Evolutionary conservation across 306 rosid genomes (phyloP).

Genomic region (Prunus padus): DNA sequence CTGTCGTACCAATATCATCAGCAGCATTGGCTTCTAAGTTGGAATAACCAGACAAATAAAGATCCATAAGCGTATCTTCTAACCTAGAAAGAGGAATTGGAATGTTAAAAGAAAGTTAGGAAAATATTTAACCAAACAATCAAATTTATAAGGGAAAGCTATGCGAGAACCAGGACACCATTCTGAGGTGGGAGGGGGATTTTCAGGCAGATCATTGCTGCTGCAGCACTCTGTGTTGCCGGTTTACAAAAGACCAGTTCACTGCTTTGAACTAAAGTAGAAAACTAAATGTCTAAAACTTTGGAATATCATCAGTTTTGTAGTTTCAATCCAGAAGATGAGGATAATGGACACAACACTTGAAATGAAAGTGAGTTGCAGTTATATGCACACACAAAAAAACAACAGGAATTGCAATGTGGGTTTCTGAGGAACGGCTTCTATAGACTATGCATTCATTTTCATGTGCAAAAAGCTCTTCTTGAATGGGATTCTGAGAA

Average conservation of each 20-base stretch:
- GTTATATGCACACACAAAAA: background rate
- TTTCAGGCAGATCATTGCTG: slow-evolving; percentile 45
- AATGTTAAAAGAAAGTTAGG: background rate
- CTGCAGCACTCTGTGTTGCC: slow-evolving; percentile 35
- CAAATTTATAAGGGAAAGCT: background rate
- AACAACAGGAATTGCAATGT: background rate
- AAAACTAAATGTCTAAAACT: background rate
- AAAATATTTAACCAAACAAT: background rate
- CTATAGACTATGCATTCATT: background rate
- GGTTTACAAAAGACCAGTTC: slow-evolving; percentile 33
- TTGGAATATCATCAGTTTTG: no score
- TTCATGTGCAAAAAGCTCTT: slow-evolving; percentile 26
- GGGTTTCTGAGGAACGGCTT: background rate
- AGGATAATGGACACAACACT: background rate
- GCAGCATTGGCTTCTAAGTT: slow-evolving; percentile 33
- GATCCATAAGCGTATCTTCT: slow-evolving; percentile 86
- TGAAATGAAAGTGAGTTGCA: no score
- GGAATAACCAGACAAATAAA: slow-evolving; percentile 76
- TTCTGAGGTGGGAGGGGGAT: slow-evolving; percentile 73
- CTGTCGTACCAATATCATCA: slow-evolving; percentile 38
- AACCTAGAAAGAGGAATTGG: slow-evolving; percentile 46
- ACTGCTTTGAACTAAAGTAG: background rate
- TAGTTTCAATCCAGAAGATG: background rate
- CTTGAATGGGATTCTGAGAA: slow-evolving; percentile 27
- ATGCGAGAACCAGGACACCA: slow-evolving; percentile 30